Evolutionary conservation across 176 grass and related monocot species (phyloP), one percentile per base, ranked within the genome.

Genomic region (Hyparrhenia diplandra): DNA sequence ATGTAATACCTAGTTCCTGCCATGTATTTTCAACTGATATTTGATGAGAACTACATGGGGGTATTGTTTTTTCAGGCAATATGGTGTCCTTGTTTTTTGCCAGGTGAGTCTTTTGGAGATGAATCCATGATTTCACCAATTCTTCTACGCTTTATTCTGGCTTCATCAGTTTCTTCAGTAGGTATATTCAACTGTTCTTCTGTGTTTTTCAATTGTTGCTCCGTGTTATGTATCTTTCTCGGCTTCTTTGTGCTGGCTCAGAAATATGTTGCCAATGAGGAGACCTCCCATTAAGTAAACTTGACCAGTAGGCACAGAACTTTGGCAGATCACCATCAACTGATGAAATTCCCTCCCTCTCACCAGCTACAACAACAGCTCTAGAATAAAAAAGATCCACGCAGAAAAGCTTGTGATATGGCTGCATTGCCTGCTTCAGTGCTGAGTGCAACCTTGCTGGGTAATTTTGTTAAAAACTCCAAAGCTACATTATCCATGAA

Each of bases 301-400:
- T 77, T 46, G 73, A 90, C 95, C 95, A 98, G 78, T 94, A 97
- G 46, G 76, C 76, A 85, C 87, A 97, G 82, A 98, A 93, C 59
- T 82, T 88, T 29, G 54, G 80, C 63, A 91, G 76, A 78, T 98
- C 95, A 79, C 81, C 90, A 78, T 94, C 85, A 70, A 89, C 64
- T 78, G 88, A 87, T 62, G 81, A 67, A 25, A 87, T 84, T 43
- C 90, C 88, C 55, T 87, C 86, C 79, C 78, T 94, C 81, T 98
- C 95, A 80, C 95, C 92, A 46, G 72, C 57, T 78, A 98, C 84
- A 66, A 64, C 62, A 81, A 77, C 86, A 36, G 92, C 82, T 30
- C 86, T 82, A 71, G 84, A 93, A 90, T 98, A 98, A 51, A 73
- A n/a, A 90, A 32, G 78, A 54, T 75, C 92, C 95, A 83, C 67